Conservation (phyloP, 164 flowering plant genomes). For the Protea cynaroides region DNA sequence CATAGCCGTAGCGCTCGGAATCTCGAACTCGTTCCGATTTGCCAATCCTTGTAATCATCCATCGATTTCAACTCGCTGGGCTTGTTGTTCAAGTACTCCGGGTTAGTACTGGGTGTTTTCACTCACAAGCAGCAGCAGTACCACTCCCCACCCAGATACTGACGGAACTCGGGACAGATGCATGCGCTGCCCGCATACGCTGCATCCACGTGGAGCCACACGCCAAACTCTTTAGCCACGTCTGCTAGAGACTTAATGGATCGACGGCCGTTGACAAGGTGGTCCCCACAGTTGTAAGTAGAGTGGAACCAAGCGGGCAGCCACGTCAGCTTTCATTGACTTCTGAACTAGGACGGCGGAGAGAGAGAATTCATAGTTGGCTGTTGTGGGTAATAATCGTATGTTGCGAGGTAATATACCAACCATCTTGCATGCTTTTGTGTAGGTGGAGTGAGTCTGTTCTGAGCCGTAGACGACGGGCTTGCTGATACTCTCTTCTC, state of each 20-base stretch:
- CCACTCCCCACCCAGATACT: slow-evolving; percentile 37
- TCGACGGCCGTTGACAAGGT: slow-evolving; percentile 62
- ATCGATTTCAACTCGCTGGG: slow-evolving; percentile 37
- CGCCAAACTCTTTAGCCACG: slow-evolving; percentile 29
- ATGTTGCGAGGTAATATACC: slow-evolving; percentile 38
- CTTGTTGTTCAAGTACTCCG: slow-evolving; percentile 49
- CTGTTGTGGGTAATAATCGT: slow-evolving; percentile 25
- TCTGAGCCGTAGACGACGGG: slow-evolving; percentile 61
- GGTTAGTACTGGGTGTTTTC: slow-evolving; percentile 34
- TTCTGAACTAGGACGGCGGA: slow-evolving; percentile 18
- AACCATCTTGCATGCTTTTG: slow-evolving; percentile 38
- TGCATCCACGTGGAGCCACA: slow-evolving; percentile 69
- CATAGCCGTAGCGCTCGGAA: slow-evolving; percentile 51
- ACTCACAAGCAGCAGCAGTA: slow-evolving; percentile 57
- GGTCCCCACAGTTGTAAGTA: slow-evolving; percentile 47
- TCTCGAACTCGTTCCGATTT: slow-evolving; percentile 41
- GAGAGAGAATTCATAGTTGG: slow-evolving; percentile 20
- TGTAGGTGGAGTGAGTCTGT: slow-evolving; percentile 52
- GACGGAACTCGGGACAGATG: slow-evolving; percentile 62
- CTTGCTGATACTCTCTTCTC: slow-evolving; percentile 17
- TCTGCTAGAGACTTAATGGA: slow-evolving; percentile 33
- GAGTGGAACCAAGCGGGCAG: slow-evolving; percentile 42
- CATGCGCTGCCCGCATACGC: slow-evolving; percentile 61
- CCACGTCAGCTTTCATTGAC: slow-evolving; percentile 35
- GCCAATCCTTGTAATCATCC: slow-evolving; percentile 72